Evolutionary conservation across 1,284 basidiomycete genomes (phyloP).

Genomic region (Gomphus bonarii): DNA sequence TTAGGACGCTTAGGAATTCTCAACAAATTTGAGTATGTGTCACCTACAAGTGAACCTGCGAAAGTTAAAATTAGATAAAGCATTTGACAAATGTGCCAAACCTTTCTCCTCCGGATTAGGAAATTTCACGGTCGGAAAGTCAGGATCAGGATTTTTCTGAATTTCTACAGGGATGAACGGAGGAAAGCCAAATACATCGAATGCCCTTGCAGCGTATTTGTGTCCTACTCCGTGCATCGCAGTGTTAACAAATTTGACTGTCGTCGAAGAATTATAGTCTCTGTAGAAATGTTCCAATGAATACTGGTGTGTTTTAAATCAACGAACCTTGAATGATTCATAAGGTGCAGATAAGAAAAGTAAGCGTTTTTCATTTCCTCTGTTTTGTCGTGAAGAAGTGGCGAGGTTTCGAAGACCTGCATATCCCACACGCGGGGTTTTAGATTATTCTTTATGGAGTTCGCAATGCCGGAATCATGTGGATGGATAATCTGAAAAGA

Average conservation of each 20-base stretch:
- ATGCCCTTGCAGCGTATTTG: constrained; percentile 45
- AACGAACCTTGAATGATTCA: constrained; percentile 34
- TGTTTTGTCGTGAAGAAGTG: constrained; percentile 46
- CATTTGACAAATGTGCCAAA: constrained; percentile 16
- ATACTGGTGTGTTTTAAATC: not conserved
- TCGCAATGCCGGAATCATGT: constrained; percentile 67
- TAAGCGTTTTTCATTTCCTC: constrained; percentile 50
- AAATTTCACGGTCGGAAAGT: constrained; percentile 74
- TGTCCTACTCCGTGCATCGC: constrained; percentile 83
- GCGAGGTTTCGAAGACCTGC: constrained; percentile 25
- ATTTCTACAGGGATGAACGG: constrained; percentile 49
- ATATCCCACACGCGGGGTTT: constrained; percentile 42
- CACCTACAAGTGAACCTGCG: constrained; percentile 46
- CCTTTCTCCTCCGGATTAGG: constrained; percentile 87
- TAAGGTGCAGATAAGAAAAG: constrained; percentile 33
- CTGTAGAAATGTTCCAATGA: not conserved
- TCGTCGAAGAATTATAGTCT: constrained; percentile 24
- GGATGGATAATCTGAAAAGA: constrained; percentile 62
- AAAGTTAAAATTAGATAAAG: not conserved
- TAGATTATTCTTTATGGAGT: constrained; percentile 51
- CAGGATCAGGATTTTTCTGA: constrained; percentile 65
- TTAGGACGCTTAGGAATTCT: not conserved
- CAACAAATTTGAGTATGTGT: not conserved
- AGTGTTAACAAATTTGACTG: constrained; percentile 63
- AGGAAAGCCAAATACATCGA: constrained; percentile 46